Evolutionary conservation across 73 alveolate genomes (phyloP).

Genomic region (Paramecium tetraurelia): DNA sequence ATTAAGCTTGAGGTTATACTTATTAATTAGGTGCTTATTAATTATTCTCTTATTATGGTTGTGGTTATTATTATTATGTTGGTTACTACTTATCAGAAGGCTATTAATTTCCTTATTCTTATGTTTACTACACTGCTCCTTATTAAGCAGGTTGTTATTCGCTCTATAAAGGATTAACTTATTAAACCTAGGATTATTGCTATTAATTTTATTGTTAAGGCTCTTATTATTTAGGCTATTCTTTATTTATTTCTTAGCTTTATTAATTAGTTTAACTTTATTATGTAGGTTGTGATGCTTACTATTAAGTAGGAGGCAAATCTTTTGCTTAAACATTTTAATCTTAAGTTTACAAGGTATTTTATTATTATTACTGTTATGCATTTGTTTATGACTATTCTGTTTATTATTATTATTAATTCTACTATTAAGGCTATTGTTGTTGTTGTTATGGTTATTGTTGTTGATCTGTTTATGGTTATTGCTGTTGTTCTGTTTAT

Average conservation of each 20-base stretch:
- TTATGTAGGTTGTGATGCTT: not conserved
- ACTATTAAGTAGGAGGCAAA: not conserved
- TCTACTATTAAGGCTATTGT: no score
- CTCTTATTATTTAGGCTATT: not conserved
- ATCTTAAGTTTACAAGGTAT: no score
- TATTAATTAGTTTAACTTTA: not conserved
- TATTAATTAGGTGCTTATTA: not conserved
- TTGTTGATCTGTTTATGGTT: not conserved
- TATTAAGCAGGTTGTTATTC: not conserved
- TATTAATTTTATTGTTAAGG: not conserved
- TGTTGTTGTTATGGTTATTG: not conserved
- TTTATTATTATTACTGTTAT: no score
- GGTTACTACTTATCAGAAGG: not conserved
- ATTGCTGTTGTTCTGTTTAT: no score
- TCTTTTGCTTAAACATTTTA: not conserved
- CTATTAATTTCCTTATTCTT: not conserved
- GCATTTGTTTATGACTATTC: no score
- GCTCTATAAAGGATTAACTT: not conserved
- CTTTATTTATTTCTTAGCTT: not conserved
- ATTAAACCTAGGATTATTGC: not conserved
- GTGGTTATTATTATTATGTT: not conserved
- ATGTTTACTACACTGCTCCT: not conserved
- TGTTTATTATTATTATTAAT: no score
- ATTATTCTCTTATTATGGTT: not conserved
- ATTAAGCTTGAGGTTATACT: not conserved